These are phyloP conservation scores for Anthoceros angustus DNA, from an alignment of 225 moss, liverwort and hornwort species.

Conservation along the genomic window DNA sequence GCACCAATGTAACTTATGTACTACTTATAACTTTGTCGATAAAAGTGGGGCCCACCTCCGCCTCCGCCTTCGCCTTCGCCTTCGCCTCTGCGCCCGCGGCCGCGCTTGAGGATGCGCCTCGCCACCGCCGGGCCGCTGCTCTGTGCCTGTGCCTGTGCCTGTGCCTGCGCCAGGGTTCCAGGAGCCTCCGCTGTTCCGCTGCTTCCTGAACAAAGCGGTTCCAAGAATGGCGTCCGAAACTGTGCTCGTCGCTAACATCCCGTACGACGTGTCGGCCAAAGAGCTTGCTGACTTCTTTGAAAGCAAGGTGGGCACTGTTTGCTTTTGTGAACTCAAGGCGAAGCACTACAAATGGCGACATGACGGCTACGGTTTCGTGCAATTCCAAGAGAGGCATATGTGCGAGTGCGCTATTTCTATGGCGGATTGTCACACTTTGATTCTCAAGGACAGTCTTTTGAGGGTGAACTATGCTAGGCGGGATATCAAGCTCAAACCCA, in stretches of 20 bases:
- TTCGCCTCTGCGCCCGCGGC: no score
- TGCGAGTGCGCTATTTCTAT: not conserved
- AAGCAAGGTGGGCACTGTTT: not conserved
- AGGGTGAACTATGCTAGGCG: not conserved
- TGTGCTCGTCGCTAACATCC: not conserved
- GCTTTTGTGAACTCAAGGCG: not conserved
- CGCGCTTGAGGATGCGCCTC: no score
- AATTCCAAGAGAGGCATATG: not conserved
- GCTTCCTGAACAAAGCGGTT: no score
- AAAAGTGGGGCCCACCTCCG: no score
- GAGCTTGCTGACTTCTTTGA: conserved; percentile 1
- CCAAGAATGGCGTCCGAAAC: not conserved
- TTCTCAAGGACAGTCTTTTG: not conserved
- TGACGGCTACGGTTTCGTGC: not conserved
- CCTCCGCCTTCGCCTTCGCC: no score
- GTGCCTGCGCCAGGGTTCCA: no score
- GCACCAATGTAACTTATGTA: no score
- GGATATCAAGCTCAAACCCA: not conserved
- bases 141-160: no score
- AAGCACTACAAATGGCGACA: not conserved
- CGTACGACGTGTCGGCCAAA: not conserved
- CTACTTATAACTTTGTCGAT: no score
- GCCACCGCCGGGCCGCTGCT: no score
- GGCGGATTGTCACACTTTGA: not conserved
- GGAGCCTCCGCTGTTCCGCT: no score